These are phyloP conservation scores for Vitis rotundifolia DNA, from an alignment of 164 flowering plant species.

Conservation along the genomic window DNA sequence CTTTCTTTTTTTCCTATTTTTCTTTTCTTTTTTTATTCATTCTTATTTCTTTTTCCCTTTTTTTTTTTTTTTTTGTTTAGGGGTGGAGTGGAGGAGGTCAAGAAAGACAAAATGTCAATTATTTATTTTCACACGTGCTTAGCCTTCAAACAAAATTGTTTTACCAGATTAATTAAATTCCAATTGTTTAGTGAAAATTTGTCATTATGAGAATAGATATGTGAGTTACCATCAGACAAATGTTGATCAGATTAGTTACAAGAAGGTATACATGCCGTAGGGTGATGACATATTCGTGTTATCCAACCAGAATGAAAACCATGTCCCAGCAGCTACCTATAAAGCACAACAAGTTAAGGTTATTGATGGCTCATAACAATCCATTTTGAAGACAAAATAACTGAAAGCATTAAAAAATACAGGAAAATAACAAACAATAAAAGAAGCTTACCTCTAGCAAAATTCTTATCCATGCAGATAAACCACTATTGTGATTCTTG, in stretches of 20 bases:
- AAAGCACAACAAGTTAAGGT: slow-evolving; percentile 11
- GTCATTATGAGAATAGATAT: slow-evolving; percentile 40
- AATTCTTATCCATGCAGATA: slow-evolving; percentile 50
- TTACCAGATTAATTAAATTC: neutral
- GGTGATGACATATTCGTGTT: slow-evolving; percentile 67
- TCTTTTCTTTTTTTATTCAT: too few relatives aligned
- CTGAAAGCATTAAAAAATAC: neutral
- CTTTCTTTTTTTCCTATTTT: too few relatives aligned
- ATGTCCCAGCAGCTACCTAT: slow-evolving; percentile 74
- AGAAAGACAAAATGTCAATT: too few relatives aligned
- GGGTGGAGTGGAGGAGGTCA: too few relatives aligned
- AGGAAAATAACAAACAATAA: slow-evolving; percentile 8
- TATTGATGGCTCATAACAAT: slow-evolving; percentile 7
- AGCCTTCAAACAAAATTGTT: too few relatives aligned
- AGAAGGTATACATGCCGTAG: slow-evolving; percentile 93
- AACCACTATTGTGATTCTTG: slow-evolving; percentile 57
- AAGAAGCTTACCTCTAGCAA: slow-evolving; percentile 55
- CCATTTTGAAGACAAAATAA: neutral
- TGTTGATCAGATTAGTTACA: slow-evolving; percentile 62
- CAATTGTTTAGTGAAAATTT: neutral
- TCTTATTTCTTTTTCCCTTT: too few relatives aligned
- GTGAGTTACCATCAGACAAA: slow-evolving; percentile 69
- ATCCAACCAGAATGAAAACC: slow-evolving; percentile 77
- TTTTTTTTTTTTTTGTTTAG: too few relatives aligned
- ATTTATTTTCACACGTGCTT: too few relatives aligned